phyloP scores from a whole-genome alignment of 2,329 filamentous ascomycete species.

The Neonectria neomacrospora region DNA sequence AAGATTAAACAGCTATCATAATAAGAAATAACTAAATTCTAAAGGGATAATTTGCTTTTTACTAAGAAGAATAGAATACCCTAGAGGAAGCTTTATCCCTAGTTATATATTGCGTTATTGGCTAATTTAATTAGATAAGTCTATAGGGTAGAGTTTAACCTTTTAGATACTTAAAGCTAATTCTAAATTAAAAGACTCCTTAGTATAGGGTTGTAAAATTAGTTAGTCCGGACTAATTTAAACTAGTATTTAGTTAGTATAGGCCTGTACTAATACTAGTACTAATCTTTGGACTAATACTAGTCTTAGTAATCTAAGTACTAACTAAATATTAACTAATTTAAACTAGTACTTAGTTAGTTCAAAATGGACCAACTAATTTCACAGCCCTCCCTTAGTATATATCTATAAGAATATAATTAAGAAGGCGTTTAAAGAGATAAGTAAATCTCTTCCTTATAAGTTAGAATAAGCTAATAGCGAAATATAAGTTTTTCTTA shows the following conservation, averaged over 20 bases:
- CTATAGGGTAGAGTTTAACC: not conserved
- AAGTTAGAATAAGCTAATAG: not conserved
- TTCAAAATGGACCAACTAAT: too few relatives aligned
- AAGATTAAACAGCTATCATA: too few relatives aligned
- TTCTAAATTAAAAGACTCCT: not conserved
- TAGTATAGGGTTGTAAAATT: too few relatives aligned
- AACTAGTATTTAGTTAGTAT: too few relatives aligned
- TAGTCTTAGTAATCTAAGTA: too few relatives aligned
- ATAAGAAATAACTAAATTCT: not conserved
- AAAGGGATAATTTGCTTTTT: not conserved
- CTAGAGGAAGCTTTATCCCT: not conserved
- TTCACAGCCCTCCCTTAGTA: too few relatives aligned
- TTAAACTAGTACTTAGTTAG: too few relatives aligned
- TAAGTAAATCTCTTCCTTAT: not conserved
- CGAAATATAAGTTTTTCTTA: not conserved
- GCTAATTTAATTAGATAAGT: conserved; percentile 4
- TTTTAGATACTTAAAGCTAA: not conserved
- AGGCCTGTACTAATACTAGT: too few relatives aligned
- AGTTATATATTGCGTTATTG: not conserved
- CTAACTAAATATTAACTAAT: too few relatives aligned
- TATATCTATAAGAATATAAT: conserved; percentile 10
- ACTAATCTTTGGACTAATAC: too few relatives aligned
- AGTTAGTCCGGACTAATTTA: too few relatives aligned
- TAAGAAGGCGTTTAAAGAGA: not conserved
- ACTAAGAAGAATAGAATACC: not conserved